phyloP scores from a whole-genome alignment of 257 asterid species.

The Solanum appendiculatum region DNA sequence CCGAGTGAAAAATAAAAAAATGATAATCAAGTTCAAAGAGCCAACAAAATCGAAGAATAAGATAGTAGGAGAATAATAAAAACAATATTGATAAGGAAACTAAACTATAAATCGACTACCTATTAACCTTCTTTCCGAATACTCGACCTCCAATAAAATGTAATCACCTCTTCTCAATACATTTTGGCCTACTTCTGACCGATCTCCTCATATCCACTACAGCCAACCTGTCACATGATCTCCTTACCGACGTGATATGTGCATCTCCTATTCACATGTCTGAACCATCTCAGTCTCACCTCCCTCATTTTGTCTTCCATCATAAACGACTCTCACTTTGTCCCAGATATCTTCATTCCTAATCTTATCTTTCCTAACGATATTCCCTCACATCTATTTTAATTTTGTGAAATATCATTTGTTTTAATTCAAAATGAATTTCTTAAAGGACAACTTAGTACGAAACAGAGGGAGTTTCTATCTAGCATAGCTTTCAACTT shows the following conservation, averaged over 20 bases:
- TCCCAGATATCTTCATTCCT: background rate
- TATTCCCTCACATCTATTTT: background rate
- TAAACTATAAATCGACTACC: background rate
- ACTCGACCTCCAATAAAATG: background rate
- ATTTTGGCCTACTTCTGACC: background rate
- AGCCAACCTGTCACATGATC: background rate
- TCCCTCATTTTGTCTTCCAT: background rate
- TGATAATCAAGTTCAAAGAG: background rate
- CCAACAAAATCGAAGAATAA: background rate
- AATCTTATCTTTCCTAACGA: background rate
- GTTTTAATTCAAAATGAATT: background rate
- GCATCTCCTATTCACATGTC: background rate
- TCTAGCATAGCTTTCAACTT: background rate
- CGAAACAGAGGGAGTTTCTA: background rate
- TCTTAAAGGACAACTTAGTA: background rate
- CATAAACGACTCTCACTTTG: background rate
- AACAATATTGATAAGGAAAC: background rate
- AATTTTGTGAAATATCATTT: background rate
- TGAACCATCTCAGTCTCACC: background rate
- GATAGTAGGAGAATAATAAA: background rate
- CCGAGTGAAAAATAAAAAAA: background rate
- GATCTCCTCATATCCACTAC: background rate
- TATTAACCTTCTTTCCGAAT: background rate
- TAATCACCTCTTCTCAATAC: background rate
- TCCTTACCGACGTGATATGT: background rate